phyloP scores from a whole-genome alignment of 2,329 filamentous ascomycete species.

The Ophiocordyceps camponoti-floridani region DNA sequence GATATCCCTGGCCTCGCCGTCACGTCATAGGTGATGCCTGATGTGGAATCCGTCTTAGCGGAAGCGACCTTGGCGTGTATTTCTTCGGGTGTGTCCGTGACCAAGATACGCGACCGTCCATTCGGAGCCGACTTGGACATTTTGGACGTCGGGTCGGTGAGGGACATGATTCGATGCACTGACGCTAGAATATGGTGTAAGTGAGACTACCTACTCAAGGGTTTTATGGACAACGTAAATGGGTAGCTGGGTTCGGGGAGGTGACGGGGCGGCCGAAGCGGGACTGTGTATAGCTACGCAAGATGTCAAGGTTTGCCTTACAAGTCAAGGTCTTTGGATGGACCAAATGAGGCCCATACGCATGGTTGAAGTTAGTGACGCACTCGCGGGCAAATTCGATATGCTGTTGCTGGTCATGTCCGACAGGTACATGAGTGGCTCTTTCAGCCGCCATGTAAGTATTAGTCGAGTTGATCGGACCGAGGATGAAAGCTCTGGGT shows the following conservation, averaged over 20 bases:
- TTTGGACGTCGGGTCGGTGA: slow-evolving; percentile 59
- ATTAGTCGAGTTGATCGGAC: too few relatives aligned
- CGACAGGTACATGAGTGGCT: slow-evolving; percentile 87
- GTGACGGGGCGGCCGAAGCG: background rate
- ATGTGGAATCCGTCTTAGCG: slow-evolving; percentile 59
- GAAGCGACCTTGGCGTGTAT: slow-evolving; percentile 53
- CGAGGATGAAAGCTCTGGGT: background rate
- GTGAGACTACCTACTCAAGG: background rate
- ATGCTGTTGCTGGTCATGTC: slow-evolving; percentile 89
- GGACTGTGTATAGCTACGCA: too few relatives aligned
- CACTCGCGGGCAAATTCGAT: slow-evolving; percentile 82
- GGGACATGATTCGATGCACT: slow-evolving; percentile 75
- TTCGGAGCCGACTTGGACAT: slow-evolving; percentile 85
- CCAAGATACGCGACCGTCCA: slow-evolving; percentile 58
- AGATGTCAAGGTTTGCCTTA: slow-evolving; percentile 14
- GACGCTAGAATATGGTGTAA: slow-evolving; percentile 33
- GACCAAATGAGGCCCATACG: slow-evolving; percentile 46
- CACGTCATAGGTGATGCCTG: slow-evolving; percentile 56
- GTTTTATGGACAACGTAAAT: too few relatives aligned
- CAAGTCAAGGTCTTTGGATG: slow-evolving; percentile 56
- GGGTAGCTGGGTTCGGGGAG: too few relatives aligned
- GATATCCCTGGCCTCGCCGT: slow-evolving; percentile 58
- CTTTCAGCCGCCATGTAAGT: too few relatives aligned
- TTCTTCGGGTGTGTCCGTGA: slow-evolving; percentile 49
- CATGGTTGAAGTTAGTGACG: slow-evolving; percentile 71